Base-by-base conservation (phyloP, 2,329 filamentous ascomycete genomes). In the Botryotinia calthae region DNA sequence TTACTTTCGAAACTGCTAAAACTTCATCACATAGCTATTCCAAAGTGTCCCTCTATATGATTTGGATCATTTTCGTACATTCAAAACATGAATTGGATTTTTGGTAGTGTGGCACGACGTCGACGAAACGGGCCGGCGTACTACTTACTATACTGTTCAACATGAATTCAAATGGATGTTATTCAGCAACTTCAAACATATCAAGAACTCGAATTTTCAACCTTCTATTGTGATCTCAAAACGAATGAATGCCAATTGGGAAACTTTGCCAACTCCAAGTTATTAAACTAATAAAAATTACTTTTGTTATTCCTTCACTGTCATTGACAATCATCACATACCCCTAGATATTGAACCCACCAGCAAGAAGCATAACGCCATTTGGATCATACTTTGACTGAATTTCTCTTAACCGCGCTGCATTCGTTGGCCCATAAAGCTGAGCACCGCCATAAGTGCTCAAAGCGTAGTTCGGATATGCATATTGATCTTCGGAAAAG, bases 401-500 rank as follows among this genome's bases (percentile, higher is more conserved):
- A 34, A 79, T 71, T 12, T 20, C 28, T 54, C 73, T 77, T 61
- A 80, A 70, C 25, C 74, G 78, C n/a, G 76, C 74, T 37, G 81
- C 70, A 64, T 81, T 83, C 42, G 76, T 75, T 42, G 75, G 71
- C 0, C 82, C 82, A 74, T 83, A 84, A 8, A 77, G 25, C 42
- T 75, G 72, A 14, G 2, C 25, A 76, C 70, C 71, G 7, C 54
- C 28, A 77, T 76, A 16, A 73, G 73, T 22, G 74, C 75, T 28
- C 4, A 80, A 62, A 4, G 79, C 78, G 64, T 81, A 72, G 20
- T 72, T 72, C 48, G 71, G 71, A 51, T 72, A 70, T 78, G 73
- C 65, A 34, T 76, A 74, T n/a, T 75, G 75, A 18, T 76, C 75
- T 16, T 67, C 62, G 25, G 71, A 65, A 72, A 78, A 81, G 25